These are phyloP conservation scores for Ogataea trehalophila DNA, from an alignment of 805 yeast genomes.

Conservation along the genomic window DNA sequence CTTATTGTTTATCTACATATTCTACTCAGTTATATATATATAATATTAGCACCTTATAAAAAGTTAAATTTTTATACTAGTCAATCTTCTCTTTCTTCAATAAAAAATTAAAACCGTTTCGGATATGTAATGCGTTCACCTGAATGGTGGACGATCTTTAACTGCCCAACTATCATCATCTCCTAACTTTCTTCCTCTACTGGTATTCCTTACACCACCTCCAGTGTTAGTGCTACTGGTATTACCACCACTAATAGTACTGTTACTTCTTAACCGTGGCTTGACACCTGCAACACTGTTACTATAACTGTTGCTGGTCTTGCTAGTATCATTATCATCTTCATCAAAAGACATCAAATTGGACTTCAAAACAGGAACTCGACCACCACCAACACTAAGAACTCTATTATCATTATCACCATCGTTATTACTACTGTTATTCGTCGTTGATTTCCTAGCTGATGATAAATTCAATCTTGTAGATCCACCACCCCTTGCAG, in stretches of 20 bases:
- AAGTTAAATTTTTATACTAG: no score
- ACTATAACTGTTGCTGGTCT: neutral
- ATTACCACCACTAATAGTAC: neutral
- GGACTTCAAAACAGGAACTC: no score
- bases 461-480: conserved; percentile 13
- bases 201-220: neutral
- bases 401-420: neutral
- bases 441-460: conserved; percentile 8
- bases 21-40: no score
- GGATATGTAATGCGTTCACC: conserved; percentile 4
- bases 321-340: no score
- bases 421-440: neutral
- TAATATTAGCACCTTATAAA: no score
- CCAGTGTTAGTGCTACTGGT: neutral
- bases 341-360: no score
- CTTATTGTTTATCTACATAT: no score
- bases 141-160: conserved; percentile 18
- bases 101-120: neutral
- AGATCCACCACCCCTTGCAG: neutral
- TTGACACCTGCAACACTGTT: neutral
- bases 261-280: no score
- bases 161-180: neutral
- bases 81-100: neutral
- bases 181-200: neutral
- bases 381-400: neutral